Evolutionary conservation across 1,284 basidiomycete genomes (phyloP).

Genomic region (Tylopilus sp.): DNA sequence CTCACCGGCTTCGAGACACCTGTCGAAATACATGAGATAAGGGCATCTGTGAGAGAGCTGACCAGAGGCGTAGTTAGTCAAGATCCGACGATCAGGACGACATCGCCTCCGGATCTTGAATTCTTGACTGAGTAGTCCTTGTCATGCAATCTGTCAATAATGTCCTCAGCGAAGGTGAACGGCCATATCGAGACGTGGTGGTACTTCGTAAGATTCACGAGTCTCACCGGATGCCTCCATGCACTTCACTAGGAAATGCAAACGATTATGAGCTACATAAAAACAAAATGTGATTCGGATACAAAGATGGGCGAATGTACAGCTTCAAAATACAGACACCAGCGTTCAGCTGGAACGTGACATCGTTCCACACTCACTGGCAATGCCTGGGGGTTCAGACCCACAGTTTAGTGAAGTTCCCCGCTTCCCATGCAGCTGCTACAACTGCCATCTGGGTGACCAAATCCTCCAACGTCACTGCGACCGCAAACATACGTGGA

Average conservation of each 20-base stretch:
- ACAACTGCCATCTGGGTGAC: slow-evolving; percentile 11
- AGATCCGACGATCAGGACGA: background rate
- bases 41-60: background rate
- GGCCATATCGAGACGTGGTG: background rate
- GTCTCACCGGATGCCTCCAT: too few species aligned
- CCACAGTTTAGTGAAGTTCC: background rate
- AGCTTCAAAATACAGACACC: background rate
- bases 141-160: too few species aligned
- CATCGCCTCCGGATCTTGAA: background rate
- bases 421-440: slow-evolving; percentile 2
- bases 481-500: slow-evolving; percentile 3
- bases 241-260: background rate
- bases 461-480: background rate
- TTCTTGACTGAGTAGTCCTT: too few species aligned
- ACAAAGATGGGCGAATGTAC: background rate
- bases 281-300: background rate
- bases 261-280: background rate
- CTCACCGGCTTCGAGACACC: too few species aligned
- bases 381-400: background rate
- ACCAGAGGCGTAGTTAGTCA: background rate
- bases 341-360: background rate
- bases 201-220: background rate
- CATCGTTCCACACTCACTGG: too few species aligned
- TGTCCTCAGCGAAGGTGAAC: too few species aligned
- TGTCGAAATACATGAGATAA: too few species aligned